Conservation (phyloP, 116 monocot genomes). For the Zostera marina region DNA sequence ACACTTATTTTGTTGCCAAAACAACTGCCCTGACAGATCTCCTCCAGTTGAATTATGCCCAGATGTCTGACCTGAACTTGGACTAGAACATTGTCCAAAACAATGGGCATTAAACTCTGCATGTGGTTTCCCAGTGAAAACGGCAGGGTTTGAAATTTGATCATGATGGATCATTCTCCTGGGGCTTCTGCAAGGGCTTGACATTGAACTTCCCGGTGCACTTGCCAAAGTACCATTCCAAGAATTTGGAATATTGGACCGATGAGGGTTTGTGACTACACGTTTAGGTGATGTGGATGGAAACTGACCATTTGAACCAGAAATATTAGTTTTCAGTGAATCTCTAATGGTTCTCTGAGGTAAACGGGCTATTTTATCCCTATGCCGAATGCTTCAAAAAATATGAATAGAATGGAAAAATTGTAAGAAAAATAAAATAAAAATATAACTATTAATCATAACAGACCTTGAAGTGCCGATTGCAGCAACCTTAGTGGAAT, state of each 20-base stretch:
- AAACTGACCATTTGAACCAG: constrained; percentile 20
- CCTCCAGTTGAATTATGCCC: too few species aligned
- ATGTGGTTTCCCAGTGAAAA: constrained; percentile 44
- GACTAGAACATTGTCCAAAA: constrained; percentile 92
- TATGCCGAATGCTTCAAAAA: constrained; percentile 24
- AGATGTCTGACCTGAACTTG: constrained; percentile 24
- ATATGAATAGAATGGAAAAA: background rate
- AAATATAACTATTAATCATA: background rate
- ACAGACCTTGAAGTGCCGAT: constrained; percentile 27
- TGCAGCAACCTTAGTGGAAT: constrained; percentile 15
- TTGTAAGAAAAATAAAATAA: constrained; percentile 8
- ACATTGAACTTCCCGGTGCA: constrained; percentile 97
- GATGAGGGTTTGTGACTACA: constrained; percentile 12
- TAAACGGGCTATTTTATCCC: constrained; percentile 17
- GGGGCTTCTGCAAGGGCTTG: constrained; percentile 90
- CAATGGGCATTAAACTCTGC: constrained; percentile 45
- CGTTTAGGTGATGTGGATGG: constrained; percentile 41
- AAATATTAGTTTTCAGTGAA: constrained; percentile 15
- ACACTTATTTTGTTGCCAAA: constrained; percentile 70
- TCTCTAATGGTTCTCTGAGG: constrained; percentile 37
- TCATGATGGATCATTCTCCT: constrained; percentile 50
- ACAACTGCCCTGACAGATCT: constrained; percentile 29
- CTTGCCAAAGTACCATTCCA: constrained; percentile 48
- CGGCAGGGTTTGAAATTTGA: constrained; percentile 46
- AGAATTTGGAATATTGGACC: constrained; percentile 16